These are phyloP conservation scores for Suhomyces bolitotheri DNA, from an alignment of 1,139 yeast genomes.

Conservation along the genomic window DNA sequence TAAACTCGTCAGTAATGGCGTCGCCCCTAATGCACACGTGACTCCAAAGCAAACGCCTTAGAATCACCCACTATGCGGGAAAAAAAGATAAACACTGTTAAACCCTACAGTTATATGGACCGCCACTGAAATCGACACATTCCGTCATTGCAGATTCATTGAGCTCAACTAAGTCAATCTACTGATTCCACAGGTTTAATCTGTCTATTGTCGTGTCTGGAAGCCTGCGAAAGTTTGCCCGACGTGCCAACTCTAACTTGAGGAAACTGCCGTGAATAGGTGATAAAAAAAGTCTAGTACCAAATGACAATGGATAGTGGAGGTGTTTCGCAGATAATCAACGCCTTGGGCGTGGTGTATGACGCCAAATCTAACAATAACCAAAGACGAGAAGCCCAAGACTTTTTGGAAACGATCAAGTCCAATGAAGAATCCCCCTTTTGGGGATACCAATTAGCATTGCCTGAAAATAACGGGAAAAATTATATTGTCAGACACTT, in stretches of 20 bases:
- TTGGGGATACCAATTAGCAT: constrained; percentile 89
- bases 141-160: constrained; percentile 1
- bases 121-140: constrained; percentile 3
- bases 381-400: constrained; percentile 67
- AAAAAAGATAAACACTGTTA: constrained; percentile 12
- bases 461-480: constrained; percentile 57
- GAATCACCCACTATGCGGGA: constrained; percentile 10
- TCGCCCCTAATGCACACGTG: too few species aligned
- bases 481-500: constrained; percentile 81
- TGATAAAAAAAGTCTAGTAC: too few species aligned
- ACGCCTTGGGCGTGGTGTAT: constrained; percentile 79
- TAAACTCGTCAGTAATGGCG: too few species aligned
- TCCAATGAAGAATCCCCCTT: constrained; percentile 79
- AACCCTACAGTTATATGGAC: constrained; percentile 7
- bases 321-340: constrained; percentile 67
- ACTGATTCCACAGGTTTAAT: too few species aligned
- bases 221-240: not conserved
- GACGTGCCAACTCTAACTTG: too few species aligned
- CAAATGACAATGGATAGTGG: constrained; percentile 58
- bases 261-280: too few species aligned
- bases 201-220: too few species aligned
- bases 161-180: too few species aligned
- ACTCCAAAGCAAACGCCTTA: constrained; percentile 7
- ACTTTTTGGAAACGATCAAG: constrained; percentile 73
- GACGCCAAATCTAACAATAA: constrained; percentile 66